These are phyloP conservation scores for Graphiopsis chlorocephala DNA, from an alignment of 2,329 filamentous ascomycete species.

Conservation along the genomic window DNA sequence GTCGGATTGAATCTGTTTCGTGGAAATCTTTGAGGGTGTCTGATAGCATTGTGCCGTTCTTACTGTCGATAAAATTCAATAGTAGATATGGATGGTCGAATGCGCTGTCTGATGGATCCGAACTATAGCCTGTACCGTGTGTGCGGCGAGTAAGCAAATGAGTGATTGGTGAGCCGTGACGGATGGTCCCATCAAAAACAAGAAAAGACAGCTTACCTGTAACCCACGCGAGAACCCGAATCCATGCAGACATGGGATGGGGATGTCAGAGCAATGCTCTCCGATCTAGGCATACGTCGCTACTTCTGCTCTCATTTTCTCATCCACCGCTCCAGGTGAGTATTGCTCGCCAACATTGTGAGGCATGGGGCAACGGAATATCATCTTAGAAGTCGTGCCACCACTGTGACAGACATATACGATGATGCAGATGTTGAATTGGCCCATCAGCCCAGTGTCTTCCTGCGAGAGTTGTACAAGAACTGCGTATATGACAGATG, in stretches of 20 bases:
- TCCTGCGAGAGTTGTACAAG: no score
- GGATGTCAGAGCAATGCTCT: background rate
- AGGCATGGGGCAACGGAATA: constrained; percentile 6
- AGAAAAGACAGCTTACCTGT: no score
- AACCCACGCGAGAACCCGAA: background rate
- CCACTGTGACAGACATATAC: background rate
- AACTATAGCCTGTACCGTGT: background rate
- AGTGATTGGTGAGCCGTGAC: background rate
- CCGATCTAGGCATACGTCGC: constrained; percentile 9
- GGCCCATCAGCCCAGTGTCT: no score
- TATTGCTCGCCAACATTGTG: constrained; percentile 6
- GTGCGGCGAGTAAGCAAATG: background rate
- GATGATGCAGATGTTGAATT: no score
- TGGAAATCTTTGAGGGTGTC: background rate
- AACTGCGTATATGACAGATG: no score
- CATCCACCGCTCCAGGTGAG: constrained; percentile 1
- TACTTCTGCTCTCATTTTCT: constrained; percentile 6
- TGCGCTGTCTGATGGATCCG: background rate
- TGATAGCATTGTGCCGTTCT: constrained; percentile 6
- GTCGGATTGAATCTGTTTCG: background rate
- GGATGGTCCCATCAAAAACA: no score
- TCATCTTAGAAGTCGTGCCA: background rate
- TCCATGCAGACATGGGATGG: background rate
- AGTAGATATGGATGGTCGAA: constrained; percentile 4
- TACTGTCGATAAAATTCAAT: background rate